Evolutionary conservation across 148 eudicot genomes (phyloP).

Genomic region (Dysphania ambrosioides): DNA sequence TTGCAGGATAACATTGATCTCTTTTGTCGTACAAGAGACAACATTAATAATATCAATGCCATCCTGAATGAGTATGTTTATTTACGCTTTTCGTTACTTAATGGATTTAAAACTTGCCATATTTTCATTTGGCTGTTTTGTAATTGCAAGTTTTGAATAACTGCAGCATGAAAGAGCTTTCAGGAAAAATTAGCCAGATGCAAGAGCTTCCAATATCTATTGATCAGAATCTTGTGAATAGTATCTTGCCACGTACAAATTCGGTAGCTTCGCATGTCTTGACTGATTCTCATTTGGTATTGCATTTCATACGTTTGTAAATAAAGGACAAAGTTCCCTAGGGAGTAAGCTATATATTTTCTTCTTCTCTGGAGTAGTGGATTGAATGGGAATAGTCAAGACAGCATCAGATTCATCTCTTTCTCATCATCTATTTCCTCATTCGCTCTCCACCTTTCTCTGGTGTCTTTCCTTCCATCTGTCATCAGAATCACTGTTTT

Average conservation of each 20-base stretch:
- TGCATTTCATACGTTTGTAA: neutral
- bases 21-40: slow-evolving; percentile 57
- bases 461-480: neutral
- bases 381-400: neutral
- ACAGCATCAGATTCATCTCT: neutral
- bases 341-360: neutral
- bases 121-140: neutral
- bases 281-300: neutral
- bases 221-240: slow-evolving; percentile 61
- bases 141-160: slow-evolving; percentile 19
- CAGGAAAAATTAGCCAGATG: slow-evolving; percentile 71
- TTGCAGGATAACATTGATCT: slow-evolving; percentile 65
- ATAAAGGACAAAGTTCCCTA: neutral
- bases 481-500: neutral
- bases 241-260: slow-evolving; percentile 42
- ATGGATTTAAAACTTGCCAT: neutral
- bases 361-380: neutral
- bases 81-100: slow-evolving; percentile 2
- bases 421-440: neutral
- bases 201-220: slow-evolving; percentile 68
- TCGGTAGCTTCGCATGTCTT: slow-evolving; percentile 35
- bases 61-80: slow-evolving; percentile 51
- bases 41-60: slow-evolving; percentile 48
- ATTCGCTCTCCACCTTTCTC: neutral
- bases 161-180: slow-evolving; percentile 76